Evolutionary conservation across 495 filamentous ascomycete species (phyloP).

Genomic region (Hypoxylon trugodes): DNA sequence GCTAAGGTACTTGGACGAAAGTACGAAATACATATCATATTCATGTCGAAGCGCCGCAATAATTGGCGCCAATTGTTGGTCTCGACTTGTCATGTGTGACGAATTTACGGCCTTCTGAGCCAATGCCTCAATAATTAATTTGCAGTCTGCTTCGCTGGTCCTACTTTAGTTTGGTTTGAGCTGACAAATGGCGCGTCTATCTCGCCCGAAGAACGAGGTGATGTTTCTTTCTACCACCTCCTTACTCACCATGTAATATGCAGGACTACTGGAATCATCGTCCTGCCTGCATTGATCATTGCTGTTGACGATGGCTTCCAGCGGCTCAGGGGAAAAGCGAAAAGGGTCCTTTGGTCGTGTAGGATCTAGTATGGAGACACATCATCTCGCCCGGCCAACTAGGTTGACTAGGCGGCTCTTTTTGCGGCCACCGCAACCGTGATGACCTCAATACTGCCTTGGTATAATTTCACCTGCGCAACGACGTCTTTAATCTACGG

Average conservation of each 20-base stretch:
- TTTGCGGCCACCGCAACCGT: neutral
- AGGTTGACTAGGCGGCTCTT: neutral
- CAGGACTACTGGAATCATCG: slow-evolving; percentile 19
- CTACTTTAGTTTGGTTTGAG: slow-evolving; percentile 1
- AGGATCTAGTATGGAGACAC: slow-evolving; percentile 6
- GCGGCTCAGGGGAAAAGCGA: slow-evolving; percentile 13
- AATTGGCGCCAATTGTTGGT: slow-evolving; percentile 30
- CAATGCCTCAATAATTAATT: slow-evolving; percentile 27
- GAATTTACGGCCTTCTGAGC: slow-evolving; percentile 20
- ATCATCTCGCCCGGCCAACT: neutral
- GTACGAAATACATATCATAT: slow-evolving; percentile 16
- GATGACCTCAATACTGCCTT: slow-evolving; percentile 24
- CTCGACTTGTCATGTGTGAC: slow-evolving; percentile 35
- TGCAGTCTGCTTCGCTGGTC: slow-evolving; percentile 31
- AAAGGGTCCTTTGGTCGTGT: slow-evolving; percentile 1
- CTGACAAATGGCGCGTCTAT: slow-evolving; percentile 27
- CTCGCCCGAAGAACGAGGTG: slow-evolving; percentile 17
- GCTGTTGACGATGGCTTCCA: slow-evolving; percentile 15
- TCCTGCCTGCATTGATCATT: slow-evolving; percentile 28
- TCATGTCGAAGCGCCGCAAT: slow-evolving; percentile 14
- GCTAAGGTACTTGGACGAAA: slow-evolving; percentile 1
- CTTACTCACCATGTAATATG: slow-evolving; percentile 15
- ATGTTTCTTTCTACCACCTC: slow-evolving; percentile 10
- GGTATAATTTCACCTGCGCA: neutral
- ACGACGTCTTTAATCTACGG: neutral